Conservation (phyloP, 345 rosid genomes). For the Arabidopsis arenosa region DNA sequence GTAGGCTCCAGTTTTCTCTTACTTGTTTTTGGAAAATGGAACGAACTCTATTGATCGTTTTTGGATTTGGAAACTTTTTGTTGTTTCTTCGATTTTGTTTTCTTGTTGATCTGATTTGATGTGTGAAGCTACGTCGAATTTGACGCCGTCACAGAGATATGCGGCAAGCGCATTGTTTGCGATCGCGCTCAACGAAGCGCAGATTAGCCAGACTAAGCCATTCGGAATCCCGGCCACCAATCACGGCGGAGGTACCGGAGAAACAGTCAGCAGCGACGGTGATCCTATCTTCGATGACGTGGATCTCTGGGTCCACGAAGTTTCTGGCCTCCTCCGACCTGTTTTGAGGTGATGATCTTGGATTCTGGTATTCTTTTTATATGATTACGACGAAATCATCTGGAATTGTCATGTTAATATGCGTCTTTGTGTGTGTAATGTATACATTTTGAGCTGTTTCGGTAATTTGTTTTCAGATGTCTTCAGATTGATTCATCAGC, state of each 20-base stretch:
- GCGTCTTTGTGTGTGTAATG: slow-evolving; percentile 12
- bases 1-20: slow-evolving; percentile 5
- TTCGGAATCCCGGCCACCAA: slow-evolving; percentile 46
- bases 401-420: not conserved
- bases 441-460: not conserved
- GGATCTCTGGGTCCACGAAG: slow-evolving; percentile 78
- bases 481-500: slow-evolving; percentile 71
- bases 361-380: not conserved
- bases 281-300: slow-evolving; percentile 69
- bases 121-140: slow-evolving; percentile 52
- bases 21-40: slow-evolving; percentile 3
- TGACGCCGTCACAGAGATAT: slow-evolving; percentile 75
- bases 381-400: slow-evolving; percentile 14
- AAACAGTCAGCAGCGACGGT: slow-evolving; percentile 46
- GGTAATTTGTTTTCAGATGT: slow-evolving; percentile 51
- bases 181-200: slow-evolving; percentile 48
- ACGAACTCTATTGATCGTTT: slow-evolving; percentile 7
- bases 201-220: slow-evolving; percentile 62
- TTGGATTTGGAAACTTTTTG: slow-evolving; percentile 11
- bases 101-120: slow-evolving; percentile 9
- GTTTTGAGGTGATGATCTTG: slow-evolving; percentile 64
- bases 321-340: slow-evolving; percentile 80
- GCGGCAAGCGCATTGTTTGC: slow-evolving; percentile 82
- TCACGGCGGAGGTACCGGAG: slow-evolving; percentile 41
- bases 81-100: slow-evolving; percentile 5